phyloP scores from a whole-genome alignment of 1,139 yeast genomes.

The Saccharomyces uvarum region DNA sequence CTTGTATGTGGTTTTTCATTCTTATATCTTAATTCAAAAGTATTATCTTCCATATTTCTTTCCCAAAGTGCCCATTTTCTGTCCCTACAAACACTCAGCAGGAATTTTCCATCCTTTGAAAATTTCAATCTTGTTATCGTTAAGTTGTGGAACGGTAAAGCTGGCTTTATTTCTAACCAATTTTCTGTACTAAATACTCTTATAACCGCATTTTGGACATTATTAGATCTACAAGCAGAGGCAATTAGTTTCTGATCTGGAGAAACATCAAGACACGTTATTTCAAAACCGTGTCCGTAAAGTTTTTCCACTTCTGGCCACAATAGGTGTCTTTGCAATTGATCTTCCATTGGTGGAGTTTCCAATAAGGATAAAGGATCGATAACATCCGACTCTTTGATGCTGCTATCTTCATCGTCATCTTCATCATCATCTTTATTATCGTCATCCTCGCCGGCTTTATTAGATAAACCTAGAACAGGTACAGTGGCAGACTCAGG shows the following conservation, averaged over 20 bases:
- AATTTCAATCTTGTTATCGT: slow-evolving; percentile 80
- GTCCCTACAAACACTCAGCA: slow-evolving; percentile 84
- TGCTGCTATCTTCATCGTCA: slow-evolving; percentile 36
- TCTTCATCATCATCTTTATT: slow-evolving; percentile 39
- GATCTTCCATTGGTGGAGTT: slow-evolving; percentile 78
- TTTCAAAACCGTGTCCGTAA: slow-evolving; percentile 96
- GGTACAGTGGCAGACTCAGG: slow-evolving; percentile 83
- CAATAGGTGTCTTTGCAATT: slow-evolving; percentile 80
- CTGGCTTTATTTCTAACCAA: slow-evolving; percentile 53
- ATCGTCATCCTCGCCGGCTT: slow-evolving; percentile 55
- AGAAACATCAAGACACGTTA: slow-evolving; percentile 68
- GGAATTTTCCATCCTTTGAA: slow-evolving; percentile 59
- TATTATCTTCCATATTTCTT: slow-evolving; percentile 37
- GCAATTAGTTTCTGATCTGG: slow-evolving; percentile 64
- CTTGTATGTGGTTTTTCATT: slow-evolving; percentile 76
- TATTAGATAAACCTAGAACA: slow-evolving; percentile 87
- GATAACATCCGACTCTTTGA: slow-evolving; percentile 36
- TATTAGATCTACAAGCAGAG: slow-evolving; percentile 87
- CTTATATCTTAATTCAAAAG: slow-evolving; percentile 38
- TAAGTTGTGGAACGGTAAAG: slow-evolving; percentile 59
- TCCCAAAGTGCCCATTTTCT: slow-evolving; percentile 78
- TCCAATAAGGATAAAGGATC: slow-evolving; percentile 37
- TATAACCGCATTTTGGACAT: slow-evolving; percentile 75
- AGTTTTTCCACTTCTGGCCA: slow-evolving; percentile 94
- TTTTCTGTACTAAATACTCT: slow-evolving; percentile 59